These are phyloP conservation scores for Xylariaceae sp. DNA, from an alignment of 2,329 filamentous ascomycete genomes.

Conservation along the genomic window DNA sequence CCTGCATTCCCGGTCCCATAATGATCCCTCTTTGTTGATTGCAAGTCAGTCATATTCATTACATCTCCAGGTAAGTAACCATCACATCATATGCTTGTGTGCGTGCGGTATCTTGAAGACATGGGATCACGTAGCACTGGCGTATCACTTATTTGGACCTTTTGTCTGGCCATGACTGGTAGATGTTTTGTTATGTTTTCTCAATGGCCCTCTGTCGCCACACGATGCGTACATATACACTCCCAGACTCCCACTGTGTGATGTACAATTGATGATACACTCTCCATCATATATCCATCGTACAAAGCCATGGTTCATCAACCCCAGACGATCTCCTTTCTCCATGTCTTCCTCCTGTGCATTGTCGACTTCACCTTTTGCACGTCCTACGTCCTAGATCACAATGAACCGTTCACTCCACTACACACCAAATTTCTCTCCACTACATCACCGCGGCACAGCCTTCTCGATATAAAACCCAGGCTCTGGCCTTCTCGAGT, in stretches of 20 bases:
- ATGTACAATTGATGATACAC: conserved; percentile 1
- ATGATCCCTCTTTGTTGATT: no score
- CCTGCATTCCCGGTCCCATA: no score
- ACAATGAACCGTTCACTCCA: not conserved
- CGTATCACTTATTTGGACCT: no score
- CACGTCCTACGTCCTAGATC: not conserved
- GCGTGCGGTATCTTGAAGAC: no score
- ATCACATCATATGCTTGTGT: no score
- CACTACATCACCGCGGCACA: conserved; percentile 31
- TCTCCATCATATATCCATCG: not conserved
- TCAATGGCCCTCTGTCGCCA: no score
- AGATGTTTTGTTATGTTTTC: no score
- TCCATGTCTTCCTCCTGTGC: not conserved
- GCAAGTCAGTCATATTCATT: no score
- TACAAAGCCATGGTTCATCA: not conserved
- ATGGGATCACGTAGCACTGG: no score
- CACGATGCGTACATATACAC: conserved; percentile 8
- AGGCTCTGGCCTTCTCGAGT: conserved; percentile 67
- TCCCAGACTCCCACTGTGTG: not conserved
- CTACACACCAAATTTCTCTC: not conserved
- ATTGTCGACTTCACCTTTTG: not conserved
- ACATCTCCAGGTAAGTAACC: no score
- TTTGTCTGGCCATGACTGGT: no score
- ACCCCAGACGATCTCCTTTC: not conserved
- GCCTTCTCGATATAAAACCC: conserved; percentile 77